Evolutionary conservation across 495 filamentous ascomycete species (phyloP), one percentile per base, ranked within the genome.

Genomic region (Neurospora sp.): DNA sequence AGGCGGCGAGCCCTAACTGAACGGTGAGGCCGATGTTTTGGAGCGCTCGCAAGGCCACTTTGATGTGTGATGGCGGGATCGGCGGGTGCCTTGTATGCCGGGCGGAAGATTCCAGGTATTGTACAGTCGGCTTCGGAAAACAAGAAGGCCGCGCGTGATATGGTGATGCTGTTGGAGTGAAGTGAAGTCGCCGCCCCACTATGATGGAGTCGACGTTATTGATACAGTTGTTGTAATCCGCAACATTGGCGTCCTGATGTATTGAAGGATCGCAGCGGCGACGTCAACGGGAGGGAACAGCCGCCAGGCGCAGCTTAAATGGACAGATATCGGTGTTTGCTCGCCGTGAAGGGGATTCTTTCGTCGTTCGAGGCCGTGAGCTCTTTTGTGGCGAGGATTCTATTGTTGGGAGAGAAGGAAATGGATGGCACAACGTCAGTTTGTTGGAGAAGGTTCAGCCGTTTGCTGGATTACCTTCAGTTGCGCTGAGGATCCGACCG

Each of bases 1-100:
- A 79, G 76, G 85, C 83, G 79, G 81, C 81, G 71, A 85, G 74
- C 75, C 84, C 86, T 69, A 87, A 82, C 80, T 84, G 83, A 71
- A 85, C 77, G 74, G 82, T 80, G 76, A 87, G 81, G 79, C 84
- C 84, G 41, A 83, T 80, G 72, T 79, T 80, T 76, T 84, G 82
- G 69, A 87, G 70, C 18, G 82, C 82, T 77, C 83, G 81, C 78
- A 82, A 82, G 76, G 85, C 85, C 85, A 87, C 80, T 70, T 44
- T 85, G 81, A 74, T 69, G 27, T 70, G 46, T 46, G 37, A 70
- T 20, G 35, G 71, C 31, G 53, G 44, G 40, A 44, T 66, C 53
- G 12, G 53, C 53, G 53, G 31, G 53, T 66, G 53, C 2, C 35
- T 66, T 16, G 22, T 35, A 66, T 16, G n/a, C 11, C 0, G 41